phyloP scores from a whole-genome alignment of 306 rosid genomes.

The Rosa chinensis region DNA sequence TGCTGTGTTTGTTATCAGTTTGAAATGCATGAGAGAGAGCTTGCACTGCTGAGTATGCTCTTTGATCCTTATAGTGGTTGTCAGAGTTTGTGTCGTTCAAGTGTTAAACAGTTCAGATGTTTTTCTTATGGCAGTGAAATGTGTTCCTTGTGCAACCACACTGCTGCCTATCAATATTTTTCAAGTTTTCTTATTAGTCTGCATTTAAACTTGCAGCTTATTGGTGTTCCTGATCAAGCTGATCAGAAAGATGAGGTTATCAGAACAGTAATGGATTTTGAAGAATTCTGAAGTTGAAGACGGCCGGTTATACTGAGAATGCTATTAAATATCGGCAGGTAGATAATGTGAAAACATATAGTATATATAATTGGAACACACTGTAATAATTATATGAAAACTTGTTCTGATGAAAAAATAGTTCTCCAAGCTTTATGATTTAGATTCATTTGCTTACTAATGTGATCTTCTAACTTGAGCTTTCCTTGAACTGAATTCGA shows the following conservation, averaged over 20 bases:
- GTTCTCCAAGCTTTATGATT: not conserved
- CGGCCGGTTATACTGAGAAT: constrained; percentile 60
- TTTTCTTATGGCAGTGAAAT: too few relatives aligned
- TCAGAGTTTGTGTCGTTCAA: too few relatives aligned
- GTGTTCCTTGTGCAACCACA: too few relatives aligned
- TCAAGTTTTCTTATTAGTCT: too few relatives aligned
- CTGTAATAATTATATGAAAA: not conserved
- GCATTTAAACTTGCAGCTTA: too few relatives aligned
- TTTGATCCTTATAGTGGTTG: too few relatives aligned
- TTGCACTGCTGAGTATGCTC: too few relatives aligned
- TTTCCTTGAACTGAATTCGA: not conserved
- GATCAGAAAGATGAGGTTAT: constrained; percentile 88
- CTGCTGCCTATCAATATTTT: too few relatives aligned
- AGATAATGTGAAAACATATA: constrained; percentile 8
- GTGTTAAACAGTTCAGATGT: too few relatives aligned
- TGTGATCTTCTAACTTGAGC: not conserved
- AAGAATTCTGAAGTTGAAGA: constrained; percentile 76
- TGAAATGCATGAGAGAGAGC: too few relatives aligned
- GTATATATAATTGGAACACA: not conserved
- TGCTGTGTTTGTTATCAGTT: too few relatives aligned
- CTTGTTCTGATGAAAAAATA: not conserved
- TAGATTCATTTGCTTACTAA: not conserved
- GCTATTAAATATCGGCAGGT: constrained; percentile 82
- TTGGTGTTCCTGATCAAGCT: constrained; percentile 77
- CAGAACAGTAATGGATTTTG: constrained; percentile 68